Base-by-base conservation (phyloP, 306 rosid genomes). In the Dalbergia cochinchinensis region DNA sequence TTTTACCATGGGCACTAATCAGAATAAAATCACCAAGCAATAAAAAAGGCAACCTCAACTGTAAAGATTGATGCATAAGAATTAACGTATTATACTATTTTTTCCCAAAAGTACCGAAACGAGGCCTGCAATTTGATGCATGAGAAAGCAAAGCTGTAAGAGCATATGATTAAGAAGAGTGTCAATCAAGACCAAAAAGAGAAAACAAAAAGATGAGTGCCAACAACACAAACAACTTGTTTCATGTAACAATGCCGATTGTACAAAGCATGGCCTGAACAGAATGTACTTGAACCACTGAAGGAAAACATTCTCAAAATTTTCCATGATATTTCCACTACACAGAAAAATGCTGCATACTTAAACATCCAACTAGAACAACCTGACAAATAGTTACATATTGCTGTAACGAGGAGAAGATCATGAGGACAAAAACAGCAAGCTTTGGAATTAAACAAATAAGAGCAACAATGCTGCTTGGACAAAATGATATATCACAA, bases 311-410 rank as follows among this genome's bases (percentile, higher is more conserved):
- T 66, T 61, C 83, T 88, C 93, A 89, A 89, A 91, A 88, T 82
- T 91, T 79, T 58, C 83, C 83, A 86, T 73, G 81, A 73, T 50
- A 75, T 69, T 74, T 86, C 78, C 82, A 83, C 80, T 80, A 61
- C 78, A 79, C 83, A 80, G 84, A 80, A 83, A 78, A 83, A 82
- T 71, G 87, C 82, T 78, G 85, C 90, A 80, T 72, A 62, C 79
- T 84, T 72, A 76, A 82, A 77, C 79, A 85, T 65, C 89, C 83
- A 77, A 83, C 82, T 70, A 71, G 84, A 80, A 80, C 79, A 81
- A 79, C 83, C 88, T 59, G 84, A 80, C 71, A 87, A 67, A 78
- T 85, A 87, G 93, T 85, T 88, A 85, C 97, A 91, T 88, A 87
- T 66, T 87, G 92, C 90, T 74, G 89, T 89, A 85, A 85, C 78